These are phyloP conservation scores for Mesotaenium endlicherianum DNA, from an alignment of 139 green algal species.

Conservation along the genomic window DNA sequence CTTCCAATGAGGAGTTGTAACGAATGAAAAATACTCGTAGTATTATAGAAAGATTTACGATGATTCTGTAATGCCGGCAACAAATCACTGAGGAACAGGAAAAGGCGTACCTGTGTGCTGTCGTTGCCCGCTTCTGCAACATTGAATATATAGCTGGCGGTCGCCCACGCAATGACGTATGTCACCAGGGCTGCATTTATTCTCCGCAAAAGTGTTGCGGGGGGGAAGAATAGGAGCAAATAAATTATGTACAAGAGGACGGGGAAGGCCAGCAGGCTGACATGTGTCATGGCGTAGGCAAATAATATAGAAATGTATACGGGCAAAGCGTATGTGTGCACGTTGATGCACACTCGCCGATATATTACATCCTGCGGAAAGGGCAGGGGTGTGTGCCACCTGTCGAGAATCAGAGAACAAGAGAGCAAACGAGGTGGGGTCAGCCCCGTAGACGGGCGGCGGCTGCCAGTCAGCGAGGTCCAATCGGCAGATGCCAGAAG, in stretches of 20 bases:
- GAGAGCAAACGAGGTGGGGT: neutral
- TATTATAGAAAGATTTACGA: neutral
- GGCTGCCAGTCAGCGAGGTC: neutral
- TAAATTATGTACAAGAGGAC: neutral
- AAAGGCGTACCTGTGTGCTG: neutral
- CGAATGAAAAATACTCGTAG: neutral
- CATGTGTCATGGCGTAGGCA: neutral
- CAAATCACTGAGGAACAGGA: neutral
- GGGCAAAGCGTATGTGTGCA: neutral
- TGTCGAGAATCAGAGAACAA: neutral
- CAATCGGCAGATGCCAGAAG: neutral
- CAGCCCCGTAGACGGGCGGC: neutral
- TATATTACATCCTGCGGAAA: neutral
- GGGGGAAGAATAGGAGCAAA: neutral
- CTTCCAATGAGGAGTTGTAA: neutral
- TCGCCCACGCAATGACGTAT: neutral
- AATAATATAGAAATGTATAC: neutral
- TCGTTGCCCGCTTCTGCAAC: neutral
- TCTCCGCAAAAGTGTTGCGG: neutral
- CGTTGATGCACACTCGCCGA: neutral
- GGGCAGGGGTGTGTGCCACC: neutral
- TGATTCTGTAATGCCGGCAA: neutral
- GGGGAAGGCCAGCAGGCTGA: neutral
- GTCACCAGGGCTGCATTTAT: neutral
- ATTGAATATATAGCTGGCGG: neutral